Conservation (phyloP, 768 basidiomycete genomes). For the Calocybe indica region DNA sequence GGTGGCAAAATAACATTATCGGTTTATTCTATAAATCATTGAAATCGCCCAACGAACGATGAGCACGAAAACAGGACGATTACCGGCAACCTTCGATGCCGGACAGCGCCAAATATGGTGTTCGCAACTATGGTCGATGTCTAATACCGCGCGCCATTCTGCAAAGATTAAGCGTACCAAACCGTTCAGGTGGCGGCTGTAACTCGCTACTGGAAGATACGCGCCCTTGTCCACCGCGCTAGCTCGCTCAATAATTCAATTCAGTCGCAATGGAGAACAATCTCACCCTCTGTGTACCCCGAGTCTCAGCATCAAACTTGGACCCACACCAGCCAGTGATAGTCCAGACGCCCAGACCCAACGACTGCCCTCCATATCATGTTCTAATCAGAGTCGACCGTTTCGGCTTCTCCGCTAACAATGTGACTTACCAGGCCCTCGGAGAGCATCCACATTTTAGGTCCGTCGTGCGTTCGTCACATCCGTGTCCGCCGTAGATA, state of each 20-base stretch:
- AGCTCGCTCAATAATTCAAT: background rate
- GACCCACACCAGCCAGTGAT: constrained; percentile 17
- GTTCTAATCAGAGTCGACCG: constrained; percentile 54
- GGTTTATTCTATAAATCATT: no score
- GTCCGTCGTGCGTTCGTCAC: constrained; percentile 30
- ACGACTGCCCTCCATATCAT: constrained; percentile 32
- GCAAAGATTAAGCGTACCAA: background rate
- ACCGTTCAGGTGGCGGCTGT: background rate
- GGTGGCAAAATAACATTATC: no score
- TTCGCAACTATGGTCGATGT: background rate
- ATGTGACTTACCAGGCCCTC: constrained; percentile 60
- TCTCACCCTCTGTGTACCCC: constrained; percentile 25
- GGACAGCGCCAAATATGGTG: background rate
- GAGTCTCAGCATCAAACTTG: constrained; percentile 13
- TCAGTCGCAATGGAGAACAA: constrained; percentile 8
- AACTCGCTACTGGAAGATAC: background rate
- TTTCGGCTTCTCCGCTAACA: constrained; percentile 71
- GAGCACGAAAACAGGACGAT: no score
- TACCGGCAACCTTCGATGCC: no score
- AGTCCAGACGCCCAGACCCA: constrained; percentile 14
- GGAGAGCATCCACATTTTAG: constrained; percentile 46
- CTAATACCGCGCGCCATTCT: background rate
- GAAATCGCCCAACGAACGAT: no score
- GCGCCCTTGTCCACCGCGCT: background rate
- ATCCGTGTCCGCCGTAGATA: background rate